Evolutionary conservation across 768 basidiomycete species (phyloP), one percentile per base, ranked within the genome.

Genomic region (Lentinula sp.): DNA sequence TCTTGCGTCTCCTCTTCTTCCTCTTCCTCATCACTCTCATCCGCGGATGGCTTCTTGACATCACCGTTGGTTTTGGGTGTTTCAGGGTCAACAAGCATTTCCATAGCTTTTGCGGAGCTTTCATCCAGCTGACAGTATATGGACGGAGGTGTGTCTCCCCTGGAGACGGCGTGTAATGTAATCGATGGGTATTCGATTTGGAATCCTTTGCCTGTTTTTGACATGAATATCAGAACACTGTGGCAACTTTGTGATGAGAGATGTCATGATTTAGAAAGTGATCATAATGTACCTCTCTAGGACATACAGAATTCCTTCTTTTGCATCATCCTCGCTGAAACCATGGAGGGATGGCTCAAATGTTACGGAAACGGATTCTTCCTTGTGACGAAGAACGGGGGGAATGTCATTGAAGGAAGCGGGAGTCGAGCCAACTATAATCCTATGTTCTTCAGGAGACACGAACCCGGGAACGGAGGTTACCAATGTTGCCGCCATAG

Each of bases 111-210:
- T 35, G 74, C 74, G 10, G 53, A 66, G 23, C 61, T 63, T 45
- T 93, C 93, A 66, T 97, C 95, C 10, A 98, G 82, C 66, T 99
- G 97, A 70, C 95, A 97, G 73, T 98, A 98, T 69, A 98, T 82
- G 6, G 85, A 88, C 3, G 91, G 86, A 0, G 78, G 80, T 8
- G 74, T 63, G 49, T 59, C 62, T 46, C 85, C 83, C 49, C 93
- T 87, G 0, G 94, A 92, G 58, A 95, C 82, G 28, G 97, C 97
- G 67, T 99, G 97, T 2, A 99, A 82, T 0, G 93, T 96, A 69
- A 99, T 91, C 5, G 88, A 79, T 9, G 92, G 93, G 71, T 96
- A 98, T 61, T 87, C 79, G 69, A 98, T 83, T 65, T 90, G 85
- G 73, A 98, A 88, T 15, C 93, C 94, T 48, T 78, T 76, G 15